Evolutionary conservation across 2,329 filamentous ascomycete genomes (phyloP), one percentile per base, ranked within the genome.

Genomic region (Pseudopithomyces chartarum): DNA sequence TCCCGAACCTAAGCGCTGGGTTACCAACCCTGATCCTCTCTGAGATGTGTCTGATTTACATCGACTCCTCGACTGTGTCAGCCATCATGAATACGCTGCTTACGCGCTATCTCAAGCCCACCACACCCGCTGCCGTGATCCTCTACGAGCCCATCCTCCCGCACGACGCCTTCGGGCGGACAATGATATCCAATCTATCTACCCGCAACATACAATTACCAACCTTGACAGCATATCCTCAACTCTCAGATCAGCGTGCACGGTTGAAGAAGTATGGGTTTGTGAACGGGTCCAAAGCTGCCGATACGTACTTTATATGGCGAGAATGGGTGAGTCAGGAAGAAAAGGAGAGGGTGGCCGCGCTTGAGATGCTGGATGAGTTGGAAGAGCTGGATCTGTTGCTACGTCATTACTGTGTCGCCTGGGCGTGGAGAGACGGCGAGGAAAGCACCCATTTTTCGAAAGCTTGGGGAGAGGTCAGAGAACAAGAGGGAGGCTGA

Each of bases 11-110:
- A 65, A 84, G 79, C 70, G 76, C 64, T 67, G 85, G 71, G 22
- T 66, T 91, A 0, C 92, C 95, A 0, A 99, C 95, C 0, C 79
- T 99, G 8, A 77, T 99, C 22, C 82, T 99, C 6, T 98, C 94
- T 0, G 95, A 99, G 76, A 98, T 95, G 81, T 99, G 95, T 73
- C 84, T 99, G 32, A 91, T 95, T 73, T 99, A 99, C 70, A 84
- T 99, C 1, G 82, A 88, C 8, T 83, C 87, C 0, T 68, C 82
- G 0, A 83, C 87, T 50, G 89, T 92, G 0, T 80, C 82, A 36
- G 76, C 79, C 1, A 86, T 94, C 4, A 75, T 96, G 20, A 74
- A 80, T 36, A 65, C 67, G 11, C 64, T 79, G 20, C 62, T 73
- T 12, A 66, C 67, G 32, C 63, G 66, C 58, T 66, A 78, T 26